Conservation (phyloP, 1,284 basidiomycete genomes). For the Rhodofomes roseus region DNA sequence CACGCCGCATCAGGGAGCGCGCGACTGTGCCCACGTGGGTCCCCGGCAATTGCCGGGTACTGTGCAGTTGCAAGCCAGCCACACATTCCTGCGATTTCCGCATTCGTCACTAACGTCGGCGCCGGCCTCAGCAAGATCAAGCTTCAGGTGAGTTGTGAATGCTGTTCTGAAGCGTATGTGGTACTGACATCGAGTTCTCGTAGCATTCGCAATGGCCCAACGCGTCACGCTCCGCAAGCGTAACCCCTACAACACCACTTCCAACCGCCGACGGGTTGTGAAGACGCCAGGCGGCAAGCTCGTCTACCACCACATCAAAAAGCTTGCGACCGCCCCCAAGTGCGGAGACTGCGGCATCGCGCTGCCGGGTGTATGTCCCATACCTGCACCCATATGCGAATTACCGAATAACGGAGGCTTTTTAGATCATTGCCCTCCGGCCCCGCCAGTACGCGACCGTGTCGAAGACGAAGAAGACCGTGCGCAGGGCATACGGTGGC, state of each 20-base stretch:
- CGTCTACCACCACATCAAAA: conserved; percentile 89
- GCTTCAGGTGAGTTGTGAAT: conserved; percentile 33
- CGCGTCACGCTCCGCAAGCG: conserved; percentile 99
- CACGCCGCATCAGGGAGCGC: too few relatives aligned
- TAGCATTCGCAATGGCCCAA: conserved; percentile 79
- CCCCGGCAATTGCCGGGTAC: conserved; percentile 24
- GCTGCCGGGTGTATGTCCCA: conserved; percentile 83
- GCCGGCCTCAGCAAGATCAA: conserved; percentile 34
- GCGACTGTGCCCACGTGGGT: too few relatives aligned
- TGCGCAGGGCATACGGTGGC: conserved; percentile 91
- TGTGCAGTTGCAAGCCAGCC: conserved; percentile 29
- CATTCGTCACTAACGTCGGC: conserved; percentile 24
- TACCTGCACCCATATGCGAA: too few relatives aligned
- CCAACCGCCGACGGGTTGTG: conserved; percentile 91
- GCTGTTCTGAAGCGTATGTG: too few relatives aligned
- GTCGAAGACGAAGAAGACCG: conserved; percentile 94
- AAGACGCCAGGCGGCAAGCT: conserved; percentile 96
- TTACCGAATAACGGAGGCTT: too few relatives aligned
- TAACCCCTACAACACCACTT: conserved; percentile 98
- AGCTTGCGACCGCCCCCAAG: conserved; percentile 85
- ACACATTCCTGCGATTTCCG: conserved; percentile 10
- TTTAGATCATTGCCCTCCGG: conserved; percentile 85
- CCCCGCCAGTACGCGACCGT: conserved; percentile 91
- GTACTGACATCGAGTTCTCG: not conserved
- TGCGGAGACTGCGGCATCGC: conserved; percentile 96